Conservation (phyloP, 371 early-diverging fungal species). For the Rhizopus sp. region DNA sequence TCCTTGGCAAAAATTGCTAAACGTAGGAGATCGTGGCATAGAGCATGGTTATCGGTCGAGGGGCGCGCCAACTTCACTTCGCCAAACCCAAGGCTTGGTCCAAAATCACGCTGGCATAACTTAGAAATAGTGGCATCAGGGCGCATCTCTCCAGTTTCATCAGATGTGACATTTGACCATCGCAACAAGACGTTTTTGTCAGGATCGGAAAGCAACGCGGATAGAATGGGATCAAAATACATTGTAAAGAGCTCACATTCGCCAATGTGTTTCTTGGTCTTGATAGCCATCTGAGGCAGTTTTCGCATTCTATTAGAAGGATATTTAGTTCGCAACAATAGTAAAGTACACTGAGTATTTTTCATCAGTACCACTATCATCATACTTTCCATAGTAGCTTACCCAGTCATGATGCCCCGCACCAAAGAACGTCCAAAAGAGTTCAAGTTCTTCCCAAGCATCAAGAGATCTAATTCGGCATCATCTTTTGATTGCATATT, state of each 20-base stretch:
- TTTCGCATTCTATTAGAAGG: constrained; percentile 12
- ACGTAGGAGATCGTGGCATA: constrained; percentile 21
- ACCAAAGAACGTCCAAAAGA: constrained; percentile 12
- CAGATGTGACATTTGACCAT: constrained; percentile 18
- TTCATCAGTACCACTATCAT: background rate
- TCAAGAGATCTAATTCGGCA: constrained; percentile 16
- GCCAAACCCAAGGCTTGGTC: constrained; percentile 15
- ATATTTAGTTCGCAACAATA: constrained; percentile 4
- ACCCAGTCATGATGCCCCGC: constrained; percentile 9
- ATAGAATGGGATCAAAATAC: constrained; percentile 28
- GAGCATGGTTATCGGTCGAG: constrained; percentile 17
- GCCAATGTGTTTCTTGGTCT: constrained; percentile 14
- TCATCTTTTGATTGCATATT: constrained; percentile 16
- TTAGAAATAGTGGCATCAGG: constrained; percentile 19
- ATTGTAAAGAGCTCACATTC: constrained; percentile 21
- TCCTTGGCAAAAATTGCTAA: constrained; percentile 12
- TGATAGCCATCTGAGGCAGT: constrained; percentile 21
- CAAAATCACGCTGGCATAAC: constrained; percentile 11
- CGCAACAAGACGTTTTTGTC: constrained; percentile 22
- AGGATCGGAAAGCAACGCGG: constrained; percentile 22
- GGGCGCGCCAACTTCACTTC: constrained; percentile 16
- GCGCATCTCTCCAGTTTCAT: background rate
- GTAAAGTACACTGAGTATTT: background rate
- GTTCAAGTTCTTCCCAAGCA: constrained; percentile 13
- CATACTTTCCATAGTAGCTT: constrained; percentile 1